Conservation (phyloP, 805 yeast genomes). For the Candida patagonica region DNA sequence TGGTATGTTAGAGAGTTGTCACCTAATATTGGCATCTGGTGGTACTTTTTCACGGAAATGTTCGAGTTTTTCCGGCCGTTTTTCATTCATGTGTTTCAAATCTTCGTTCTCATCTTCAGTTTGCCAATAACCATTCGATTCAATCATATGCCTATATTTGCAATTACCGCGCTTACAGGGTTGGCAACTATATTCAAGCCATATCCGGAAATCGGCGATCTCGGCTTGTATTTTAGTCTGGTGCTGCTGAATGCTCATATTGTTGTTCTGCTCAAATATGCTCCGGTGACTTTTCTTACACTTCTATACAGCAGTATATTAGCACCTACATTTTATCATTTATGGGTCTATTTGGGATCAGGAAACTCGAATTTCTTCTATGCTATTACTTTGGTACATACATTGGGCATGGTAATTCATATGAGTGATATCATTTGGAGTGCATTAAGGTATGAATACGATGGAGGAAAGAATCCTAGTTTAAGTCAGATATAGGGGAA, state of each 20-base stretch:
- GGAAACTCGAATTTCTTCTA: slow-evolving; percentile 96
- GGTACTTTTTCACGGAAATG: slow-evolving; percentile 96
- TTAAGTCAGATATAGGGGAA: slow-evolving; percentile 15
- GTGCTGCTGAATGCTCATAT: slow-evolving; percentile 39
- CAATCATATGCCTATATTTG: slow-evolving; percentile 47
- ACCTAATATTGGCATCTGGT: slow-evolving; percentile 95
- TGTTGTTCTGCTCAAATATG: slow-evolving; percentile 34
- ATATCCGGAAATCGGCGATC: slow-evolving; percentile 78
- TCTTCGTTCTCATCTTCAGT: slow-evolving; percentile 56
- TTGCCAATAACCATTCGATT: slow-evolving; percentile 71
- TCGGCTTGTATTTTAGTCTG: slow-evolving; percentile 46
- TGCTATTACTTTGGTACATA: slow-evolving; percentile 80
- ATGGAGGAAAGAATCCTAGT: slow-evolving; percentile 31
- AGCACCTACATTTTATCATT: slow-evolving; percentile 82
- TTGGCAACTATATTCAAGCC: slow-evolving; percentile 61
- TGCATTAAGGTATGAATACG: slow-evolving; percentile 57
- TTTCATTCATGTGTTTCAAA: slow-evolving; percentile 73
- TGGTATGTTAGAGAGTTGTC: slow-evolving; percentile 58
- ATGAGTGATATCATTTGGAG: slow-evolving; percentile 80
- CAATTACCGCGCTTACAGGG: slow-evolving; percentile 40
- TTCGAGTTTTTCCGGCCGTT: slow-evolving; percentile 82
- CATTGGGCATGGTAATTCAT: slow-evolving; percentile 56
- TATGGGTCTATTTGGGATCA: slow-evolving; percentile 90
- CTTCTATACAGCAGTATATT: slow-evolving; percentile 52
- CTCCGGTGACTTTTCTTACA: slow-evolving; percentile 42